These are phyloP conservation scores for Saturnispora ahearnii DNA, from an alignment of 805 yeast genomes.

Conservation along the genomic window DNA sequence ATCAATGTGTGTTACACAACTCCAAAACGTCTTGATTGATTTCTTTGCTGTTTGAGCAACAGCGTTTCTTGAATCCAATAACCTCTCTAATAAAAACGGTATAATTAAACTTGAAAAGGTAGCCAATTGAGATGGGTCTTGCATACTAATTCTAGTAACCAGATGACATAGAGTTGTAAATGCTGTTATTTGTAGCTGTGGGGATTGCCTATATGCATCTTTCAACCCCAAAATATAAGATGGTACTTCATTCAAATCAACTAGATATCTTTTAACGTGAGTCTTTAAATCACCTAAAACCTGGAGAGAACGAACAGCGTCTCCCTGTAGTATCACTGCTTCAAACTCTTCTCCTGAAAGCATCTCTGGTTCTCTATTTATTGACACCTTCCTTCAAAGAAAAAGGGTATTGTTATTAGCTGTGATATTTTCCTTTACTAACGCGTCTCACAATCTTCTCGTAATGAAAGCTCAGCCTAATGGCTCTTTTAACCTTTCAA, in stretches of 20 bases:
- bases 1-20: slow-evolving; percentile 17
- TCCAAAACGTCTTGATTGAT: slow-evolving; percentile 48
- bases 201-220: slow-evolving; percentile 32
- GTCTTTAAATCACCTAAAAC: slow-evolving; percentile 4
- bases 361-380: not conserved
- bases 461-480: not conserved
- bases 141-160: slow-evolving; percentile 50
- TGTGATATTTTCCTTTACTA: not conserved
- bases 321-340: not conserved
- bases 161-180: slow-evolving; percentile 48
- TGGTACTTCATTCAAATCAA: slow-evolving; percentile 41
- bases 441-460: not conserved
- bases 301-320: slow-evolving; percentile 2
- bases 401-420: not conserved
- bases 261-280: slow-evolving; percentile 43
- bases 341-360: slow-evolving; percentile 8
- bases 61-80: slow-evolving; percentile 34
- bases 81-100: slow-evolving; percentile 41
- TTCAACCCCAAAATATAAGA: slow-evolving; percentile 42
- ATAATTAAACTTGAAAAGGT: slow-evolving; percentile 36
- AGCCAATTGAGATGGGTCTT: slow-evolving; percentile 38
- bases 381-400: not conserved
- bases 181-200: slow-evolving; percentile 33
- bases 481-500: not conserved
- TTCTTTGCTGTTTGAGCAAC: slow-evolving; percentile 37